These are phyloP conservation scores for Suillus americanus DNA, from an alignment of 768 basidiomycete species.

Conservation along the genomic window DNA sequence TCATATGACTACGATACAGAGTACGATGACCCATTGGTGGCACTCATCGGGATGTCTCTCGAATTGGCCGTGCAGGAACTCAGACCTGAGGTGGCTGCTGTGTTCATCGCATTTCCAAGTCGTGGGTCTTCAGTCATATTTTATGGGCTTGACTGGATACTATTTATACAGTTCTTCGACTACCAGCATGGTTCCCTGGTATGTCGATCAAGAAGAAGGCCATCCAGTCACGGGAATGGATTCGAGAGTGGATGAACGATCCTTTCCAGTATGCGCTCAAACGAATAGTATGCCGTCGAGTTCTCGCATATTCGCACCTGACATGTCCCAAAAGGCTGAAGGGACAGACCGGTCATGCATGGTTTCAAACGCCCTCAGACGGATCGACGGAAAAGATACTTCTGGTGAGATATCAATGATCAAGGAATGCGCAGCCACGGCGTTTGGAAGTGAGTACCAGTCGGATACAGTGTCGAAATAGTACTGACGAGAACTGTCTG, in stretches of 20 bases:
- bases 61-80: constrained; percentile 19
- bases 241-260: constrained; percentile 17
- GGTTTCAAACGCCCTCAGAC: constrained; percentile 15
- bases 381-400: constrained; percentile 4
- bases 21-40: constrained; percentile 29
- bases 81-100: constrained; percentile 22
- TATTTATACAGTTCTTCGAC: constrained; percentile 20
- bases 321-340: constrained; percentile 9
- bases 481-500: neutral
- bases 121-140: constrained; percentile 5
- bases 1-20: constrained; percentile 33
- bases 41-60: constrained; percentile 25
- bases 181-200: constrained; percentile 31
- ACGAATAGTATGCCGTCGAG: constrained; percentile 13
- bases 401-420: constrained; percentile 9
- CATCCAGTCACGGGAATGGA: constrained; percentile 17
- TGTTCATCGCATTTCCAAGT: constrained; percentile 17
- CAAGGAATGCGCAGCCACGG: constrained; percentile 21
- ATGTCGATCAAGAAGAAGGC: constrained; percentile 27
- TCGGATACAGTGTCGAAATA: neutral
- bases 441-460: constrained; percentile 18
- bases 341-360: constrained; percentile 16
- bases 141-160: neutral
- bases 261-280: constrained; percentile 18
- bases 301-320: neutral